Evolutionary conservation across 345 rosid genomes (phyloP), one percentile per base, ranked within the genome.

Genomic region (Populus ilicifolia): DNA sequence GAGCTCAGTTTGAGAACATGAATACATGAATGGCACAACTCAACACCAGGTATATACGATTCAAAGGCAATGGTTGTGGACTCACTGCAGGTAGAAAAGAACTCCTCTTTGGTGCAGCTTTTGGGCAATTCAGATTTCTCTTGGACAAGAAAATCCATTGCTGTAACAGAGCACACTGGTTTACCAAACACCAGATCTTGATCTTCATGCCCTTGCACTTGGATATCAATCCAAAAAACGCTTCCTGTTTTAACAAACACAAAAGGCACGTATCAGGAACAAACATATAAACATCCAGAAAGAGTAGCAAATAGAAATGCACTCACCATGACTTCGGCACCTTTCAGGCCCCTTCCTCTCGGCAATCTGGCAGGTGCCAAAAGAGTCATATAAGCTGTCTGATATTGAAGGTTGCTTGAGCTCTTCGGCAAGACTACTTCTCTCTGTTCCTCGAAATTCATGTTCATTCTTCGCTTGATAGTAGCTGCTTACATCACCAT

Each of bases 341-440:
- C 38, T 65, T 65, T 30, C 69, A 30, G n/a, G n/a, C 29, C 39
- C 71, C 23, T 41, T 61, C 63, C 43, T 75, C 61, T 29, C n/a
- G 9, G 63, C 43, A 38, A 64, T 79, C 0, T 30, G 62, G n/a
- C 72, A 67, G 67, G 63, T 79, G 69, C 39, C 82, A 27, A 82
- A 79, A 68, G 80, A 82, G 38, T 71, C 82, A 33, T 74, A 78
- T 59, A 66, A 35, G 70, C 71, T 65, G 38, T 72, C 78, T 27
- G 27, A 44, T 16, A 39, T 12, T 5, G 56, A 50, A n/a, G 68
- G 79, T 68, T 54, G 77, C 39, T n/a, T 50, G 43, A 38, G 70
- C 62, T 76, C 82, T 61, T 5, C 56, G 3, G 56, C 7, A 36
- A 78, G 73, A 38, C 46, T 44, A 67, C 67, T 75, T 18, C 36